Conservation (phyloP, 306 rosid species). For the Fragaria iinumae region DNA sequence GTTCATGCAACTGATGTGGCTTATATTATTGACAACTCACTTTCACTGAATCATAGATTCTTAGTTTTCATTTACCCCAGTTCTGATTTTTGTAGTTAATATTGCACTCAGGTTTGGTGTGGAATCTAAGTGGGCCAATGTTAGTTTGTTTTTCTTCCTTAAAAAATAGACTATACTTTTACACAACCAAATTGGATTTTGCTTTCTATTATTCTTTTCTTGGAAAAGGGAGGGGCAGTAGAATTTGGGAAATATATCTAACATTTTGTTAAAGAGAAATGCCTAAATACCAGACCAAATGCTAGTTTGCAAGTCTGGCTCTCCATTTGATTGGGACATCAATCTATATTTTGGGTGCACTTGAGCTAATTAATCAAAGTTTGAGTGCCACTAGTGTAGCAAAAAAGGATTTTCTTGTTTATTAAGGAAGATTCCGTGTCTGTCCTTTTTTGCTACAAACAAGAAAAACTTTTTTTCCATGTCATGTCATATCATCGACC, state of each 20-base stretch:
- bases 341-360: background rate
- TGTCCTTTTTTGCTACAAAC: no score
- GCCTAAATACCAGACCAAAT: background rate
- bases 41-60: background rate
- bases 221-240: background rate
- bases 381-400: background rate
- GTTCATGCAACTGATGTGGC: background rate
- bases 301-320: background rate
- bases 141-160: background rate
- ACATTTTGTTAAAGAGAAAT: background rate
- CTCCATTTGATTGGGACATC: background rate
- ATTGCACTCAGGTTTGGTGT: background rate
- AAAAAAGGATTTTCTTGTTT: background rate
- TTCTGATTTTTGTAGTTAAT: background rate
- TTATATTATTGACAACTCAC: constrained; percentile 1
- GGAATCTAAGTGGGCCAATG: background rate
- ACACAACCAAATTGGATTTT: background rate
- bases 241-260: background rate
- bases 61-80: background rate
- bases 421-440: background rate
- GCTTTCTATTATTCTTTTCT: background rate
- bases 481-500: no score
- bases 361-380: background rate
- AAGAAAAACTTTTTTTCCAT: no score
- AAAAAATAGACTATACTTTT: background rate